Evolutionary conservation across 176 grass and related monocot species (phyloP), one percentile per base, ranked within the genome.

Genomic region (Avena eriantha): DNA sequence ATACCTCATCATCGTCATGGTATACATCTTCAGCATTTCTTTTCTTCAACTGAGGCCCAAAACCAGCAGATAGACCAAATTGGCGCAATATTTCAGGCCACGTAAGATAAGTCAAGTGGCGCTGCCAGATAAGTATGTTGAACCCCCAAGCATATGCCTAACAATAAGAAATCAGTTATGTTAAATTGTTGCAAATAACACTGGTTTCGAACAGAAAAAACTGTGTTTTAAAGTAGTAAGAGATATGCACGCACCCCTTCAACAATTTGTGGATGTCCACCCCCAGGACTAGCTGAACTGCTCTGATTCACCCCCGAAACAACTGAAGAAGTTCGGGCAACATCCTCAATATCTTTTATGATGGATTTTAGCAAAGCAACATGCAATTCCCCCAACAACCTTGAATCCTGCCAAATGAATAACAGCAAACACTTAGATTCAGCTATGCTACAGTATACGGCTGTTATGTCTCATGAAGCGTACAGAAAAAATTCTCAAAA

Each of bases 301-400:
- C 78, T 90, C 86, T 98, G 95, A 86, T 91, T 96, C 85, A 87
- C 83, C 54, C 97, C 97, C 16, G 85, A 87, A 49, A 85, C 82
- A 82, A 83, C 91, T 84, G 94, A 89, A 82, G 97, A 92, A 86
- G 85, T 89, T 39, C 90, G 91, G 4, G 92, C 92, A 86, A 98
- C 94, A 80, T 96, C 92, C 86, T 98, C 92, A 45, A 98, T 98
- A 87, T 98, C 97, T 82, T 99, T 99, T 83, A 99, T 88, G 34
- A 99, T 94, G 45, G 81, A 84, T 96, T 94, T 99, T 74, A 99
- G 84, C 48, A 99, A 47, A 85, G 89, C 83, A 59, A 99, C 89
- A 83, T 99, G 92, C 68, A 96, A 79, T 83, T 99, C 94, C 57
- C 92, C 97, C 60, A 99, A 74, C 64, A 95, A 84, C 45, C 92